Base-by-base conservation (phyloP, 2,329 filamentous ascomycete species). In the Elsinoe australis region DNA sequence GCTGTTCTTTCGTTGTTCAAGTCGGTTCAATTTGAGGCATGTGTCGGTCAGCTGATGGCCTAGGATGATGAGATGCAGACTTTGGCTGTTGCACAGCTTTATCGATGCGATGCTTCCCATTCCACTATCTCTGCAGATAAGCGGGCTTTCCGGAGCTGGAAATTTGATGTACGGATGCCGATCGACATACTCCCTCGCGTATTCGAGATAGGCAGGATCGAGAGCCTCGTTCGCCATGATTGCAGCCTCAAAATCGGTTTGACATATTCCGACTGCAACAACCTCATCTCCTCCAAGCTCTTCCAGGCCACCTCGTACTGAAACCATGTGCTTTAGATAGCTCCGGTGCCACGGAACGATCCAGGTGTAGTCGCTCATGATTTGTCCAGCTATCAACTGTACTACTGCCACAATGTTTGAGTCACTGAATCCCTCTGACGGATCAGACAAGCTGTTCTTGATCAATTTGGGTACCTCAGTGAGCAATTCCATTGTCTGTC, bases 321-420 rank as follows among this genome's bases (percentile, higher is more conserved):
- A 21, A 6, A 64, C 54, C 52, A 64, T 57, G 14, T 55, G 50
- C 36, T 58, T 55, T 1, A 64, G 50, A n/a, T 59, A 61, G 17
- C 53, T 38, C 31, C 57, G 54, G 45, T 64, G 61, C 10, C 56
- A 50, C 5, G 47, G 42, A 50, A 62, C 52, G 29, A 53, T 52
- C 1, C 26, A 36, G 14, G 54, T 51, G 33, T 60, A 54, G 28
- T 58, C 58, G 3, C 58, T 55, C 48, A 61, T 61, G 38, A 63
- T 58, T 49, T 62, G 60, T 8, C 56, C 56, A 33, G 56, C 57
- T 1, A 64, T 45, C 0, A 63, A 41, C 6, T 64, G 60, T 14
- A 64, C 36, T 3, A 64, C 59, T 14, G 62, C 54, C 7, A 62
- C 54, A 12, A 64, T 55, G 6, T 60, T 63, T 5, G 53, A 53